Evolutionary conservation across 164 flowering plant genomes (phyloP), one percentile per base, ranked within the genome.

Genomic region (Vitis cinerea): DNA sequence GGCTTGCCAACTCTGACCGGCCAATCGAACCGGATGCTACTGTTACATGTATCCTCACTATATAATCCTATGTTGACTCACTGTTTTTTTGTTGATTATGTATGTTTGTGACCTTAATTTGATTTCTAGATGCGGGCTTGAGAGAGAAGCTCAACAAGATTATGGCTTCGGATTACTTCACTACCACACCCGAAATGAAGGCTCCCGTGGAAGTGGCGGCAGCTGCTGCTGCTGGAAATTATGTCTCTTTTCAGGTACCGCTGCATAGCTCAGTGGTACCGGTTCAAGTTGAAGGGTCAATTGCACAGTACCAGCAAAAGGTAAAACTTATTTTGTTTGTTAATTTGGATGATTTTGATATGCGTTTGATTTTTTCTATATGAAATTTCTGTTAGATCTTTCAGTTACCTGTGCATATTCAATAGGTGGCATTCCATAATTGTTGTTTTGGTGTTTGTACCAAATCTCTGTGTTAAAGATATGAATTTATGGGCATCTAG

Each of bases 141-240:
- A 87, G 95, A 69, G 89, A 87, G 79, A 81, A 84, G 78, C 73
- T 96, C 44, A 75, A 83, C 59, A 93, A 87, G 86, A 96, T 93
- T 27, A 72, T 93, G 88, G 81, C 88, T 29, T 93, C 95, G 2
- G 95, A 92, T 54, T 96, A 91, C 75, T 83, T 83, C 70, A 93
- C 93, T 12, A 86, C 87, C 6, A 82, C 89, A 4, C 99, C 99
- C 1, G 92, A 89, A 82, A 90, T 93, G 84, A 89, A 80, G 68
- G 88, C 89, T 62, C 85, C 96, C 0, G 88, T 80, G 51, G 96
- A 91, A 50, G 84, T 88, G 65, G 93, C 87, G 17, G 79, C 78
- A 44, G 79, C 79, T 2, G 92, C 88, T 5, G 93, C 93, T 66
- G 93, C 92, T 53, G 93, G 84, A 11, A 86, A 77, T 59, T 93